Percentiles rank a stretch among this genome's conserved stretches.
Conservation (phyloP, 352 stramenopile genomes). For the Globisporangium cylindrosporum region DNA sequence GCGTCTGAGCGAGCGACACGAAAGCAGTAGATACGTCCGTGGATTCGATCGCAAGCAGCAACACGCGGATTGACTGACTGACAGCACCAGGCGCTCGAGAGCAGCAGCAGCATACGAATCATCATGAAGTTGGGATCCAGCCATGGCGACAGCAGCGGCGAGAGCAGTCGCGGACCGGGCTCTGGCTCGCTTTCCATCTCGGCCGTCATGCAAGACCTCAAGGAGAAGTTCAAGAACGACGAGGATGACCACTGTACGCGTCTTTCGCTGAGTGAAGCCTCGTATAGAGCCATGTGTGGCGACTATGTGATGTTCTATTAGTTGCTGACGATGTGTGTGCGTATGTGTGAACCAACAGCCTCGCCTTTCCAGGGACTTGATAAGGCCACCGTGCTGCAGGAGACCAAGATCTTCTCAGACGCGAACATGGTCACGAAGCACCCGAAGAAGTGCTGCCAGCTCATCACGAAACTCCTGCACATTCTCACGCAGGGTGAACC, state of each 20-base stretch:
- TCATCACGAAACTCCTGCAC: constrained; percentile 99
- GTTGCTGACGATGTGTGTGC: constrained; percentile 9
- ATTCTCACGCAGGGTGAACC: constrained; percentile 97
- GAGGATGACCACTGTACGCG: constrained; percentile 90
- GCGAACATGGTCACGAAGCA: constrained; percentile 95
- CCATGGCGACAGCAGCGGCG: constrained; percentile 44
- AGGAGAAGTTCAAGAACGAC: constrained; percentile 99
- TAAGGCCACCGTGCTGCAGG: constrained; percentile 96
- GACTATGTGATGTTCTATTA: neutral
- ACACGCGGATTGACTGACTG: neutral
- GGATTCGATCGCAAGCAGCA: neutral
- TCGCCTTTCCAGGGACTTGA: constrained; percentile 94
- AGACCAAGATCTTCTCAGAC: constrained; percentile 99
- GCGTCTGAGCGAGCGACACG: constrained; percentile 7
- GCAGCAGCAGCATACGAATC: neutral
- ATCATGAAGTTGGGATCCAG: constrained; percentile 58
- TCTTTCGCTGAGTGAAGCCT: constrained; percentile 4
- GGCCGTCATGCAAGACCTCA: constrained; percentile 93
- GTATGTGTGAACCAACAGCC: constrained; percentile 30
- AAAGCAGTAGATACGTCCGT: constrained; percentile 4
- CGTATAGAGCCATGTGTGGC: neutral
- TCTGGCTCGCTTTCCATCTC: constrained; percentile 52
- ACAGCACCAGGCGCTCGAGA: neutral
- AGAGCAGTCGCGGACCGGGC: constrained; percentile 28
- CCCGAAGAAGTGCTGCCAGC: constrained; percentile 97